A percentile compares a stretch with the other conserved stretches of the same genome.
Conservation (phyloP, 2,329 filamentous ascomycete species). For the Penicillium aurantiogriseum region DNA sequence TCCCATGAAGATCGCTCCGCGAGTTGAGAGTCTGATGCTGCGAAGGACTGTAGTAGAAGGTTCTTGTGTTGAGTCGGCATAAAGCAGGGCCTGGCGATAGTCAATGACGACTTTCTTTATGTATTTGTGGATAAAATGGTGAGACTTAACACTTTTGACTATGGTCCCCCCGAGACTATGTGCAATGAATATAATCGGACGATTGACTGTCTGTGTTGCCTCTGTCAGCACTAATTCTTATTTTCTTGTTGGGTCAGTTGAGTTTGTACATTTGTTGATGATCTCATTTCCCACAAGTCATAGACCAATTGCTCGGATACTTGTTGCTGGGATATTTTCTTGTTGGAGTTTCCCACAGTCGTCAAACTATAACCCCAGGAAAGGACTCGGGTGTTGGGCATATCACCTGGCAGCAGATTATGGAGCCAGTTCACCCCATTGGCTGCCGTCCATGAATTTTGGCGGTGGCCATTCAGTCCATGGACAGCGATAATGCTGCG, state of each 20-base stretch:
- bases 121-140: background rate
- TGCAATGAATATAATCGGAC: conserved; percentile 32
- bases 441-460: conserved; percentile 24
- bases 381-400: conserved; percentile 12
- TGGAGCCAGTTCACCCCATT: conserved; percentile 22
- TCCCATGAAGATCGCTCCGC: conserved; percentile 38
- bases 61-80: conserved; percentile 7
- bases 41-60: conserved; percentile 19
- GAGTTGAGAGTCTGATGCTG: conserved; percentile 20
- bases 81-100: conserved; percentile 12
- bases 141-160: conserved; percentile 28
- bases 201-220: conserved; percentile 15
- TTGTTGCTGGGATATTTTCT: background rate
- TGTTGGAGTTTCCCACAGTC: background rate
- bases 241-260: background rate
- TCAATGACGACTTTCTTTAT: conserved; percentile 4
- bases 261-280: conserved; percentile 1
- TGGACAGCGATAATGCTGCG: conserved; percentile 23
- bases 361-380: conserved; percentile 27
- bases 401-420: conserved; percentile 15
- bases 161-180: conserved; percentile 33
- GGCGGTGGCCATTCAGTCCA: conserved; percentile 24
- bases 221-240: background rate
- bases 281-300: conserved; percentile 12
- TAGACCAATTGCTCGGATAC: conserved; percentile 8